Conservation (phyloP, 768 basidiomycete species). For the Xanthoconium purpureum region DNA sequence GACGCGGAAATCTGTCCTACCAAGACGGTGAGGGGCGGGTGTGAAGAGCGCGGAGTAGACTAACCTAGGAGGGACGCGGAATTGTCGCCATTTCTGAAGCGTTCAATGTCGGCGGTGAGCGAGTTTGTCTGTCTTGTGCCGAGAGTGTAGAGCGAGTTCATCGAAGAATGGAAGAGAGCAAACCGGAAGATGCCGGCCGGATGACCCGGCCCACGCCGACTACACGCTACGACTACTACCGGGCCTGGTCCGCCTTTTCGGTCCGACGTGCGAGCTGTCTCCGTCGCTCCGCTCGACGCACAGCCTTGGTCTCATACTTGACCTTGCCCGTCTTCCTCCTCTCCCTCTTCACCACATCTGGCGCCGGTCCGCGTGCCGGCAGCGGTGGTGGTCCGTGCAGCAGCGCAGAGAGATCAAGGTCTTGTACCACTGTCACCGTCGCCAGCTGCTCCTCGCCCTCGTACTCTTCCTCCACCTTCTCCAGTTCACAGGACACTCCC, state of each 20-base stretch:
- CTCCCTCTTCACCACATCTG: neutral
- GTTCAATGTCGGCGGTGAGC: slow-evolving; percentile 81
- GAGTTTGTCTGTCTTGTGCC: slow-evolving; percentile 91
- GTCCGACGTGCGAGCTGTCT: slow-evolving; percentile 64
- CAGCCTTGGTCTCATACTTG: slow-evolving; percentile 70
- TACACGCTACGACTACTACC: slow-evolving; percentile 24
- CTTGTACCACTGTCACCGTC: slow-evolving; percentile 88
- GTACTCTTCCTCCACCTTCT: slow-evolving; percentile 61
- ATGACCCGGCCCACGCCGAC: slow-evolving; percentile 6
- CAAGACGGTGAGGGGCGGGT: slow-evolving; percentile 6
- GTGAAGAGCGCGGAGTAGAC: slow-evolving; percentile 19
- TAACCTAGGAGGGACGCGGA: slow-evolving; percentile 81
- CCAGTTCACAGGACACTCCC: slow-evolving; percentile 38
- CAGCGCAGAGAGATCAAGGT: slow-evolving; percentile 74
- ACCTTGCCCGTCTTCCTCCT: slow-evolving; percentile 32
- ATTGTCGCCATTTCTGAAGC: slow-evolving; percentile 74
- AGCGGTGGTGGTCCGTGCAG: slow-evolving; percentile 42
- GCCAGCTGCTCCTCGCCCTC: slow-evolving; percentile 83
- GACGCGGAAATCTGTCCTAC: slow-evolving; percentile 98
- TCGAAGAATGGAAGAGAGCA: slow-evolving; percentile 30
- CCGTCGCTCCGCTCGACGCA: slow-evolving; percentile 53
- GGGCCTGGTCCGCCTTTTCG: slow-evolving; percentile 71
- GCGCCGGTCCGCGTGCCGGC: neutral
- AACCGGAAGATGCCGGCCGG: slow-evolving; percentile 14
- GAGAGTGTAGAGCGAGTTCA: slow-evolving; percentile 95